These are phyloP conservation scores for Abrus precatorius DNA, from an alignment of 306 rosid species.

Conservation along the genomic window DNA sequence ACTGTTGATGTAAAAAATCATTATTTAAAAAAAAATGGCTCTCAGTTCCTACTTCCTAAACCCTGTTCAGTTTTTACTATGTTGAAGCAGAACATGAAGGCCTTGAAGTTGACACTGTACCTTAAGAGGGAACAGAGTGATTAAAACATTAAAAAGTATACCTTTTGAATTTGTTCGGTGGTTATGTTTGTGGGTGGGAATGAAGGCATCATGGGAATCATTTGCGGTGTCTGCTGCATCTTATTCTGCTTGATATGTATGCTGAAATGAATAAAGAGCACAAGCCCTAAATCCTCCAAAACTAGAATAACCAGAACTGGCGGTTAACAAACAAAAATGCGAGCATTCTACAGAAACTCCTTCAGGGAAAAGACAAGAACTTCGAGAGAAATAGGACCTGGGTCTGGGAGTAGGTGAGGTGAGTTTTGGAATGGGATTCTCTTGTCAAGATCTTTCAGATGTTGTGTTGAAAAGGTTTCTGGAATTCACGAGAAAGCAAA, in stretches of 20 bases:
- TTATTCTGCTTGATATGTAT: conserved; percentile 23
- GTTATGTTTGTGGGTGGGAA: conserved; percentile 85
- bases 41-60: no score
- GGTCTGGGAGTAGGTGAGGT: conserved; percentile 17
- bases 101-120: no score
- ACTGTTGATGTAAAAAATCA: no score
- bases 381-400: conserved; percentile 43
- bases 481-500: conserved; percentile 41
- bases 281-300: conserved; percentile 69
- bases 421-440: conserved; percentile 38
- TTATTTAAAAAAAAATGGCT: no score
- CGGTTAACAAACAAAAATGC: conserved; percentile 22
- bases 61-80: no score
- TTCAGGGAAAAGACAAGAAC: conserved; percentile 21
- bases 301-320: not conserved
- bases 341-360: conserved; percentile 9
- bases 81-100: no score
- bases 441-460: conserved; percentile 30
- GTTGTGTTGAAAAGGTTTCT: conserved; percentile 53
- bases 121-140: not conserved
- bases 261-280: not conserved
- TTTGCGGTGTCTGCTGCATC: conserved; percentile 94
- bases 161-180: conserved; percentile 99
- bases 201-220: conserved; percentile 94
- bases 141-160: conserved; percentile 32